Percentiles rank a stretch among this genome's conserved stretches.
These are phyloP conservation scores for Cyberlindnera saturnus DNA, from an alignment of 805 yeast species.

Conservation along the genomic window DNA sequence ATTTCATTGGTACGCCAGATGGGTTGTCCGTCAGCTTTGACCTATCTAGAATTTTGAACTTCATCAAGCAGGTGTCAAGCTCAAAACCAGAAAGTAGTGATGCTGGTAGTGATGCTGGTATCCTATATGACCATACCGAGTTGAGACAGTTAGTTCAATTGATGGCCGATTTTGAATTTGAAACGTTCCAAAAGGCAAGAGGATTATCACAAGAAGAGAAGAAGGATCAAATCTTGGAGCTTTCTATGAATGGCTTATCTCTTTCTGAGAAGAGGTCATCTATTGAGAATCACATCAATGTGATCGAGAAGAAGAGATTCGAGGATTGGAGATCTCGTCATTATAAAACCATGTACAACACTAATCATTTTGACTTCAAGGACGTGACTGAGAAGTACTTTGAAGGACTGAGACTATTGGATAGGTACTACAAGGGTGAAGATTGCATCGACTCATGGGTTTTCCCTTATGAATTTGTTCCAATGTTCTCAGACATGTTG, in stretches of 20 bases:
- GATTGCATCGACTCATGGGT: slow-evolving; percentile 88
- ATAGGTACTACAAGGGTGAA: slow-evolving; percentile 79
- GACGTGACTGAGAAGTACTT: slow-evolving; percentile 64
- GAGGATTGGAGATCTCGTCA: slow-evolving; percentile 70
- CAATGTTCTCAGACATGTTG: slow-evolving; percentile 76
- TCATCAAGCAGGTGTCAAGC: too few relatives aligned
- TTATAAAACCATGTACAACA: slow-evolving; percentile 39
- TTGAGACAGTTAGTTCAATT: slow-evolving; percentile 28
- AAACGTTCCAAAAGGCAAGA: not conserved
- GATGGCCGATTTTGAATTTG: slow-evolving; percentile 3
- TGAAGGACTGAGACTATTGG: slow-evolving; percentile 92
- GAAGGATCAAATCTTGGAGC: not conserved
- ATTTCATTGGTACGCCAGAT: slow-evolving; percentile 78
- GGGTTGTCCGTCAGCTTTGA: not conserved
- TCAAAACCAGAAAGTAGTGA: too few relatives aligned
- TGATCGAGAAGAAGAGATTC: slow-evolving; percentile 59
- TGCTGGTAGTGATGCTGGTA: not conserved
- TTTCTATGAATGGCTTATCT: slow-evolving; percentile 25
- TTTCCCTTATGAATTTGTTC: slow-evolving; percentile 77
- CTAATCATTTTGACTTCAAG: slow-evolving; percentile 29
- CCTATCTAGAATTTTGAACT: not conserved
- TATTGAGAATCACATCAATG: slow-evolving; percentile 37
- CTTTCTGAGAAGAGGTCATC: slow-evolving; percentile 46
- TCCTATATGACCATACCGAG: not conserved
- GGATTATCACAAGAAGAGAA: slow-evolving; percentile 1